Base-by-base conservation (phyloP, 805 yeast genomes). In the Barnettozyma botsteinii region DNA sequence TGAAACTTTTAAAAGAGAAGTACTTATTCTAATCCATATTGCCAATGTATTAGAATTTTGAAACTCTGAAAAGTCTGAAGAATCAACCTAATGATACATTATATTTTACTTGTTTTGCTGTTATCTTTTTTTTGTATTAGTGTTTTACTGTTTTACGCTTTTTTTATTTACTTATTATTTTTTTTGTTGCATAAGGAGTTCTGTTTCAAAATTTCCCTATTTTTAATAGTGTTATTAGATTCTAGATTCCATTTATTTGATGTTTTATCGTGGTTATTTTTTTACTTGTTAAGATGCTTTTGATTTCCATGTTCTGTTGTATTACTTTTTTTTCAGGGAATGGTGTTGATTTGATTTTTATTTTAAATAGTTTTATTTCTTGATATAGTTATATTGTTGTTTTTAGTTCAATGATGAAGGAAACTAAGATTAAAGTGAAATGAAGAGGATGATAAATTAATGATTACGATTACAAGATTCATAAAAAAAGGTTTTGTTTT, bases 21-120 rank as follows among this genome's bases (percentile, higher is more conserved):
- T 45, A 36, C 43, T 33, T 12, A 24, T 32, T 31, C 30, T 41
- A 39, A 40, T 44, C 30, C 47, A 46, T 46, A 35, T 41, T 46
- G 32, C 49, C 47, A 43, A 46, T 46, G 49, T 32, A 46, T 40
- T 18, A 36, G 31, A 24, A 35, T 23, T 23, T 28, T 36, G 42
- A 41, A 46, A 28, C 34, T 19, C 25, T 17, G 3, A 30, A 20
- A 20, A 31, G 13, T 6, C 13, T 13, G 4, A 31, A 31, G 12
- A n/a, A n/a, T n/a, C n/a, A n/a, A n/a, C n/a, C n/a, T n/a, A n/a
- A n/a, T n/a, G n/a, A n/a, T n/a, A n/a, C n/a, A n/a, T n/a, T n/a
- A n/a, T n/a, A n/a, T 12, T n/a, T n/a, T n/a, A n/a, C n/a, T 22
- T 22, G 24, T 22, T 22, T 22, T 22, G 10, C n/a, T n/a, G n/a